Base-by-base conservation (phyloP, 345 rosid genomes). In the Litchi chinensis region DNA sequence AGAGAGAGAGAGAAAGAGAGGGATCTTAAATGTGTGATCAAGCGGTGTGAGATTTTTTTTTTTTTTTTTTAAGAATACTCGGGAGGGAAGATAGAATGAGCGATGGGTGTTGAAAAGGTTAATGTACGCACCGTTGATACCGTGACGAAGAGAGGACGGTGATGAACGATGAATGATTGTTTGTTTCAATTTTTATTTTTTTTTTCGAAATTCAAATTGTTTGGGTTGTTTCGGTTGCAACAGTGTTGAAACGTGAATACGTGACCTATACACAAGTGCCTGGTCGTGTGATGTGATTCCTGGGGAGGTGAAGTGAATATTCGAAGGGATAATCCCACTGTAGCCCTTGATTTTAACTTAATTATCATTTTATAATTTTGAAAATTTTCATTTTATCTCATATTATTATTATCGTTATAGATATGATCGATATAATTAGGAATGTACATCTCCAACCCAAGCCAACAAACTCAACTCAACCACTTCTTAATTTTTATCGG, bases 111-210 rank as follows among this genome's bases (percentile, higher is more conserved):
- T 12, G 40, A 11, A 2, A 12, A 19, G 6, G 40, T 54, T 46
- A 75, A 48, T 48, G 48, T 75, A 60, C 78, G 70, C 70, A 48
- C 70, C 26, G n/a, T 40, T 56, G 43, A 28, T 50, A 28, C 8
- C 10, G 28, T 37, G 48, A 60, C 40, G 39, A 11, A 2, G 16
- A 0, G 66, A 22, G 37, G 37, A 32, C 3, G 37, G 37, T 2
- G 37, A 13, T 13, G 7, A 37, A 32, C 16, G 41, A 11, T 1
- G 24, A 7, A 22, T 22, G 64, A 19, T 37, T 71, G 16, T 24
- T 26, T 28, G n/a, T 70, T 10, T 28, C 8, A 46, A 3, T 6
- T 22, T n/a, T 11, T 69, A 22, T 5, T 12, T 44, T 21, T 69
- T 69, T 46, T 44, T n/a, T 69, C 44, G n/a, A 15, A 22, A 21